phyloP scores from a whole-genome alignment of 495 filamentous ascomycete genomes.

The Daldinia grandis region DNA sequence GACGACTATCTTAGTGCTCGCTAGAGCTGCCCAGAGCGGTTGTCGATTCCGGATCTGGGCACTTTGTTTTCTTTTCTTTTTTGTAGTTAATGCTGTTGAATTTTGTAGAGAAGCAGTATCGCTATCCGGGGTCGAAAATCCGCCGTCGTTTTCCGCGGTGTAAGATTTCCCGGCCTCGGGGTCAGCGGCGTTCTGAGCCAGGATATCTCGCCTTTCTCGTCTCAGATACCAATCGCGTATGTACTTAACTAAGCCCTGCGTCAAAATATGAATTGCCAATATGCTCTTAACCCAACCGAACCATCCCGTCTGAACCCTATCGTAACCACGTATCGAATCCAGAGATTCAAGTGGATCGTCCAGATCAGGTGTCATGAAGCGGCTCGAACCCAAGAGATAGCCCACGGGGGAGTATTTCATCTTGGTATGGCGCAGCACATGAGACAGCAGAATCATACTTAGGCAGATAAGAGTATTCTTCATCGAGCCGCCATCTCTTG shows the following conservation, averaged over 20 bases:
- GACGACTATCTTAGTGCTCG: slow-evolving; percentile 92
- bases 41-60: slow-evolving; percentile 88
- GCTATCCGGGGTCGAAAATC: slow-evolving; percentile 57
- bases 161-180: slow-evolving; percentile 59
- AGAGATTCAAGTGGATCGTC: slow-evolving; percentile 54
- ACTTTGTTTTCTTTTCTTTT: slow-evolving; percentile 88
- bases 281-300: slow-evolving; percentile 65
- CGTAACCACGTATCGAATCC: slow-evolving; percentile 50
- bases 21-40: slow-evolving; percentile 92
- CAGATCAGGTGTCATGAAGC: slow-evolving; percentile 50
- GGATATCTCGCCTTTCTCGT: slow-evolving; percentile 59
- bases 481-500: slow-evolving; percentile 74
- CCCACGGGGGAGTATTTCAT: slow-evolving; percentile 56
- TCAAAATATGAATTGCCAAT: slow-evolving; percentile 87
- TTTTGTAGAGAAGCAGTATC: slow-evolving; percentile 49
- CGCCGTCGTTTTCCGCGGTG: slow-evolving; percentile 50
- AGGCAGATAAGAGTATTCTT: slow-evolving; percentile 77
- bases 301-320: slow-evolving; percentile 56
- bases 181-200: slow-evolving; percentile 54
- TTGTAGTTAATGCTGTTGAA: slow-evolving; percentile 59
- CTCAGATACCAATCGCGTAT: slow-evolving; percentile 68
- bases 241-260: slow-evolving; percentile 75
- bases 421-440: slow-evolving; percentile 65
- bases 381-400: slow-evolving; percentile 52
- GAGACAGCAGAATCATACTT: slow-evolving; percentile 78